phyloP scores from a whole-genome alignment of 208 protist genomes.

The Endotrypanum monterogeii region DNA sequence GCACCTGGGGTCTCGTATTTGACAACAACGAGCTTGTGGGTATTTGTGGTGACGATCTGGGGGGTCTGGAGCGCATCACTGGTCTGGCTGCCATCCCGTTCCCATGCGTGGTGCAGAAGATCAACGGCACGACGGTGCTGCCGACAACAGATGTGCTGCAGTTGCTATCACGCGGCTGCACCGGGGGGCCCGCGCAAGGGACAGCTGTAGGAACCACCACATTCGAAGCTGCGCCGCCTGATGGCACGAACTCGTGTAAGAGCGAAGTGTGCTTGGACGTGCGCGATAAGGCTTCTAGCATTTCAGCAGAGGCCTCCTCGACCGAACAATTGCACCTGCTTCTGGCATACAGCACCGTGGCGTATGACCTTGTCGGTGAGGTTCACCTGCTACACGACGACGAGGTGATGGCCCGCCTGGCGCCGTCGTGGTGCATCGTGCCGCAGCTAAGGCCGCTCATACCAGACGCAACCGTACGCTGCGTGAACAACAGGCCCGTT shows the following conservation, averaged over 20 bases:
- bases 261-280: neutral
- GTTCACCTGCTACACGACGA: slow-evolving; percentile 24
- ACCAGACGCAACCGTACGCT: slow-evolving; percentile 27
- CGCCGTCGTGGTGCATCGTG: slow-evolving; percentile 27
- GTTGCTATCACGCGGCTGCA: slow-evolving; percentile 3
- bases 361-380: slow-evolving; percentile 46
- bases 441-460: slow-evolving; percentile 28
- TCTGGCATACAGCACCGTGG: slow-evolving; percentile 21
- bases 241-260: neutral
- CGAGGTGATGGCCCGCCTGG: slow-evolving; percentile 18
- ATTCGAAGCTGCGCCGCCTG: neutral
- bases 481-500: slow-evolving; percentile 37
- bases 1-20: slow-evolving; percentile 22
- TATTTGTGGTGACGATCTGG: neutral
- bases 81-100: slow-evolving; percentile 24
- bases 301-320: neutral
- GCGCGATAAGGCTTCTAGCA: neutral
- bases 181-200: neutral
- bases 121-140: slow-evolving; percentile 29
- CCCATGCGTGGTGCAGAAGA: slow-evolving; percentile 26
- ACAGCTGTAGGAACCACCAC: neutral
- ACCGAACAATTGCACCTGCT: slow-evolving; percentile 26
- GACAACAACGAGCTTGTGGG: slow-evolving; percentile 21
- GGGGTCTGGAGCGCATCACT: neutral
- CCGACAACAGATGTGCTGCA: slow-evolving; percentile 7